Evolutionary conservation across 768 basidiomycete genomes (phyloP).

Genomic region (Lenzites betulinus): DNA sequence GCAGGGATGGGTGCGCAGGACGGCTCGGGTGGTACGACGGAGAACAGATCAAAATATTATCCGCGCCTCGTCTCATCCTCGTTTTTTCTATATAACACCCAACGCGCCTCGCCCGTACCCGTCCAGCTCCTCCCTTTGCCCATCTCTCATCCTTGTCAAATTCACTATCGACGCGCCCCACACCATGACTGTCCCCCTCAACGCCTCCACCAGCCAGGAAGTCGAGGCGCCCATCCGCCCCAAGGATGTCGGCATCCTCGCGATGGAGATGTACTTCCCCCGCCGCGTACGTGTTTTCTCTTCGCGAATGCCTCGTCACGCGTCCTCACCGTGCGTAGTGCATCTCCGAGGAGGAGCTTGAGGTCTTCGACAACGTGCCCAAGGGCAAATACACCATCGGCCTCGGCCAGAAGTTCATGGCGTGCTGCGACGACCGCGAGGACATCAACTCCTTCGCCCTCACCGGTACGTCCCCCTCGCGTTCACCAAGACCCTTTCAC

Average conservation of each 20-base stretch:
- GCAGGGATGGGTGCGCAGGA: constrained; percentile 1
- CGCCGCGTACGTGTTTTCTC: constrained; percentile 46
- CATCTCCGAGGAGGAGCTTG: constrained; percentile 93
- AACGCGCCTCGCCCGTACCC: constrained; percentile 10
- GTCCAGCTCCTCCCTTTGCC: constrained; percentile 13
- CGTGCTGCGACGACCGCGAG: constrained; percentile 97
- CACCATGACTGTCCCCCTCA: constrained; percentile 33
- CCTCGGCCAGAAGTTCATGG: constrained; percentile 97
- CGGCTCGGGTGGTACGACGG: constrained; percentile 31
- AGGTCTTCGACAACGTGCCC: constrained; percentile 90
- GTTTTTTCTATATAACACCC: constrained; percentile 24
- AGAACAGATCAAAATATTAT: constrained; percentile 26
- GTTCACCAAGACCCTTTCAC: background rate
- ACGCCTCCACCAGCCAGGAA: constrained; percentile 26
- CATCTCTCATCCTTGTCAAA: constrained; percentile 10
- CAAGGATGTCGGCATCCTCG: constrained; percentile 92
- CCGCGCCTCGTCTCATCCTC: constrained; percentile 30
- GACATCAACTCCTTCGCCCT: constrained; percentile 98
- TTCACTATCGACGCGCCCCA: background rate
- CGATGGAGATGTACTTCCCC: constrained; percentile 93
- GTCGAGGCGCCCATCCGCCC: constrained; percentile 53
- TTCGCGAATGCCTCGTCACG: background rate
- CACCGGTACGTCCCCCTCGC: constrained; percentile 64
- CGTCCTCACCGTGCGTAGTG: constrained; percentile 54
- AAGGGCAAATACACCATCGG: constrained; percentile 99